Evolutionary conservation across 2,329 filamentous ascomycete species (phyloP).

Genomic region (Fusarium sp.): DNA sequence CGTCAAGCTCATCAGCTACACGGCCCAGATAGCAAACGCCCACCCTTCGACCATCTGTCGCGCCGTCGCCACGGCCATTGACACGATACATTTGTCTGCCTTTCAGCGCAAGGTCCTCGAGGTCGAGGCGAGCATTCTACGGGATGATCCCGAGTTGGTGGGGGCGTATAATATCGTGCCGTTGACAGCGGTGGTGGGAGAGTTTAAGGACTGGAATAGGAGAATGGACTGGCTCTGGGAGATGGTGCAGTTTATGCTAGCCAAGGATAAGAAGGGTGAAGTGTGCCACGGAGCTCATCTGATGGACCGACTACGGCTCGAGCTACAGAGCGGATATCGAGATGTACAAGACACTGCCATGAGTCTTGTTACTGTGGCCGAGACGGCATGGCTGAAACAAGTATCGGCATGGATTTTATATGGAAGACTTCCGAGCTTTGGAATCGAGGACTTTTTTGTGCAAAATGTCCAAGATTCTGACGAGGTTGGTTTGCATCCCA

Average conservation of each 20-base stretch:
- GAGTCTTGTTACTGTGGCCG: slow-evolving; percentile 80
- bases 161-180: slow-evolving; percentile 95
- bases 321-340: slow-evolving; percentile 87
- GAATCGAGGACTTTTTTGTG: slow-evolving; percentile 89
- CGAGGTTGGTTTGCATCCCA: slow-evolving; percentile 50
- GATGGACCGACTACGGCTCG: slow-evolving; percentile 80
- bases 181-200: slow-evolving; percentile 82
- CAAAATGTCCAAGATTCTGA: slow-evolving; percentile 59
- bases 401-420: slow-evolving; percentile 92
- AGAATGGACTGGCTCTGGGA: slow-evolving; percentile 88
- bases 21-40: slow-evolving; percentile 73
- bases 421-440: slow-evolving; percentile 82
- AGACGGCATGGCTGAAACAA: slow-evolving; percentile 92
- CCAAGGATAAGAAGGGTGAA: slow-evolving; percentile 47
- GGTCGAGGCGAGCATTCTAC: slow-evolving; percentile 83
- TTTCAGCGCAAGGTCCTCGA: slow-evolving; percentile 89
- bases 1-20: slow-evolving; percentile 75
- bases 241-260: slow-evolving; percentile 75
- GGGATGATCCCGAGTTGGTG: slow-evolving; percentile 81
- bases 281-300: slow-evolving; percentile 76
- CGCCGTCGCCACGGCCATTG: slow-evolving; percentile 84
- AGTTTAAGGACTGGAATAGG: slow-evolving; percentile 89
- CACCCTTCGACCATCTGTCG: slow-evolving; percentile 88
- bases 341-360: slow-evolving; percentile 84
- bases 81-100: slow-evolving; percentile 77